A percentile compares a stretch with the other conserved stretches of the same genome.
Conservation (phyloP, 371 early-diverging fungal species). For the Globomyces sp. region DNA sequence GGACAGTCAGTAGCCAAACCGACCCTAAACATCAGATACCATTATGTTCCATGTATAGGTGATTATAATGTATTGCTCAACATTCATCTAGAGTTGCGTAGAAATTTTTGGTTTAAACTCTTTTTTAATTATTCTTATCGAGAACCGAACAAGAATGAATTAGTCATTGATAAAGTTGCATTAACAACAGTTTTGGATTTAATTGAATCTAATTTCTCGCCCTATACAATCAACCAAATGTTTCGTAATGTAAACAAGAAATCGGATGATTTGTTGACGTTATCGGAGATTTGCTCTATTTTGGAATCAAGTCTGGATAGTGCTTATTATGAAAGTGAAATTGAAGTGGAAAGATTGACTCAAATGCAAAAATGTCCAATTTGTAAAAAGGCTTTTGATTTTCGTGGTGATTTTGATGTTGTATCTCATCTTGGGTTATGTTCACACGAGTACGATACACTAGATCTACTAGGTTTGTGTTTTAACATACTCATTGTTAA, state of each 20-base stretch:
- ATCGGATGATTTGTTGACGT: conserved; percentile 61
- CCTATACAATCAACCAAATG: conserved; percentile 58
- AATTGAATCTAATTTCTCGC: conserved; percentile 69
- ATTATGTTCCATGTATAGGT: no score
- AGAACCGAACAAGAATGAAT: conserved; percentile 32
- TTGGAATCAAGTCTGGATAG: conserved; percentile 45
- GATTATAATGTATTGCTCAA: background rate
- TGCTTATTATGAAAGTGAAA: conserved; percentile 15
- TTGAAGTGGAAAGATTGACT: conserved; percentile 63
- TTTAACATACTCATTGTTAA: no score
- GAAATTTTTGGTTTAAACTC: conserved; percentile 72
- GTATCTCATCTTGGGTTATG: conserved; percentile 71
- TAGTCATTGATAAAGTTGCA: conserved; percentile 54
- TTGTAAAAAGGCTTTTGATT: conserved; percentile 62
- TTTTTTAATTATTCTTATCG: conserved; percentile 66
- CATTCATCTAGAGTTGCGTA: conserved; percentile 61
- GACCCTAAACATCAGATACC: no score
- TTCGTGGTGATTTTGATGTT: conserved; percentile 67
- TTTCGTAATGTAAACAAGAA: conserved; percentile 61
- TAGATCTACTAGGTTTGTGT: conserved; percentile 21
- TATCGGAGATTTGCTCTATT: conserved; percentile 63
- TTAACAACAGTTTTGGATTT: conserved; percentile 74
- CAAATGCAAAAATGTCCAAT: conserved; percentile 67
- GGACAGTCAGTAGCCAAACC: no score
- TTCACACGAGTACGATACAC: conserved; percentile 31